Base-by-base conservation (phyloP, 495 filamentous ascomycete genomes). In the Hyphodiscus hymeniophilus region DNA sequence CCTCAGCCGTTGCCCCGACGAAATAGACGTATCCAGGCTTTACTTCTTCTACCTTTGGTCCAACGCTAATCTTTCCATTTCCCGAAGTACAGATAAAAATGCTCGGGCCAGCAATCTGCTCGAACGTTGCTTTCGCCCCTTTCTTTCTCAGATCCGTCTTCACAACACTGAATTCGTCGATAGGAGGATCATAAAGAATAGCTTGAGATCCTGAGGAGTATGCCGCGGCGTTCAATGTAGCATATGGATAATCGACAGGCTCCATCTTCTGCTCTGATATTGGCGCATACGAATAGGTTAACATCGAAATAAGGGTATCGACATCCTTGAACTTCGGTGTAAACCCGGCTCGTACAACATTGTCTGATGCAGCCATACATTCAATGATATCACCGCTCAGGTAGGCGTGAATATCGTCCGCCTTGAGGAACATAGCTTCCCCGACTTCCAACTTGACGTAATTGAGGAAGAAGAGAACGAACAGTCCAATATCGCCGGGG, bases 281-380 rank as follows among this genome's bases (percentile, higher is more conserved):
- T 53, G n/a, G 66, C 57, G 5, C 59, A 58, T 18, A 89, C 57
- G 18, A 75, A 57, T 0, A 78, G 68, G 39, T 82, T 75, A 4
- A 75, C 62, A 0, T 82, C 0, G 79, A 79, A 32, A 66, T 60
- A 52, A 87, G 87, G 0, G 72, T 81, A 3, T 89, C 55, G 1
- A 75, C 73, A 24, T 71, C 61, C 26, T 66, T 66, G 62, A 89
- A 89, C 8, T 79, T 48, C 22, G 84, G 83, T 56, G 83, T 88
- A 69, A 89, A 87, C 0, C 85, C 84, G 3, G 74, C 75, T 51
- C 84, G 85, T 11, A 89, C 69, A 20, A 91, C 84, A 45, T 90
- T 88, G 64, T 90, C 82, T 26, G 75, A 82, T 17, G 86, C 78
- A 2, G 85, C 85, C 85, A 92, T 90, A 66, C 86, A 89, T 60